Evolutionary conservation across 768 basidiomycete species (phyloP).

Genomic region (Boletus rubescentipes): DNA sequence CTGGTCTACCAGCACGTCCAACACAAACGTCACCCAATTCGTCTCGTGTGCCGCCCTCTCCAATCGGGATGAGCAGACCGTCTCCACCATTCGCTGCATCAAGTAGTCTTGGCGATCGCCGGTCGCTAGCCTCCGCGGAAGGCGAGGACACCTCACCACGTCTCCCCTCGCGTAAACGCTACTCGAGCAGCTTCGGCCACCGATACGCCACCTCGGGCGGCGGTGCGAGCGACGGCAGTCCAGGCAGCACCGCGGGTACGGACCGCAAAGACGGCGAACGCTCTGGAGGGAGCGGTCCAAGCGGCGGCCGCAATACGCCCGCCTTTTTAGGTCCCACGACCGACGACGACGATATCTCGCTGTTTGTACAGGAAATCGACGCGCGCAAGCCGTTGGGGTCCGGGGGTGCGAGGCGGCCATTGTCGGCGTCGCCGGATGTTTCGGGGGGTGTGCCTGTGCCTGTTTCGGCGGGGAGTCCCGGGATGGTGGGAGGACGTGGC

Average conservation of each 20-base stretch:
- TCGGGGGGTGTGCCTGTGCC: neutral
- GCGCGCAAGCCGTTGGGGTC: constrained; percentile 57
- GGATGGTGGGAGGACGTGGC: constrained; percentile 1
- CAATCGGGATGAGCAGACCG: constrained; percentile 35
- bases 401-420: constrained; percentile 16
- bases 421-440: neutral
- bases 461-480: constrained; percentile 6
- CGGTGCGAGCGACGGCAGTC: constrained; percentile 38
- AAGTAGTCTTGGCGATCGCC: constrained; percentile 43
- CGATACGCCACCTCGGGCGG: constrained; percentile 51
- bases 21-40: constrained; percentile 40
- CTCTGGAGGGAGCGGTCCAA: constrained; percentile 20
- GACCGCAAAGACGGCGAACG: constrained; percentile 25
- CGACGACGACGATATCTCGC: constrained; percentile 77
- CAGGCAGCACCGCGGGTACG: constrained; percentile 14
- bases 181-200: constrained; percentile 78
- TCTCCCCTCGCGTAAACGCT: constrained; percentile 50
- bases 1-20: constrained; percentile 37
- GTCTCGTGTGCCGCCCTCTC: constrained; percentile 42
- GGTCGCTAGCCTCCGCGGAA: constrained; percentile 37
- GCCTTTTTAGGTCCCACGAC: constrained; percentile 49
- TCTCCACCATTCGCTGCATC: constrained; percentile 43
- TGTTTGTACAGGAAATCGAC: constrained; percentile 78
- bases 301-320: constrained; percentile 23
- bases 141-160: constrained; percentile 34